These are phyloP conservation scores for Tagetes patula DNA, from an alignment of 129 eudicot genomes.

Conservation along the genomic window DNA sequence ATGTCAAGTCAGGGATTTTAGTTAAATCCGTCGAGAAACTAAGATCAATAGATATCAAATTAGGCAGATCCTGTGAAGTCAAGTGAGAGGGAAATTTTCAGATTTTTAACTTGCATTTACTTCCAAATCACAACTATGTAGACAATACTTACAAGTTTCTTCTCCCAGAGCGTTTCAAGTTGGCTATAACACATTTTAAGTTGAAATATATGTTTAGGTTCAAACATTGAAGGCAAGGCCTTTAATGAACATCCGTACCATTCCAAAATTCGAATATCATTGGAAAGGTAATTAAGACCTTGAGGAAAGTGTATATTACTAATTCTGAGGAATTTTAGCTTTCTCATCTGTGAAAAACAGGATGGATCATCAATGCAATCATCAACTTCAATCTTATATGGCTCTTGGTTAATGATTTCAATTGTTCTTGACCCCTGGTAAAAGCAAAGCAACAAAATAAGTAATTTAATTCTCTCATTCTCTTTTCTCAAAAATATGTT, in stretches of 20 bases:
- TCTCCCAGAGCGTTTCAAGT: slow-evolving; percentile 20
- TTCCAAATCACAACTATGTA: slow-evolving; percentile 1
- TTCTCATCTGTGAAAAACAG: slow-evolving; percentile 20
- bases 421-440: slow-evolving; percentile 16
- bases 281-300: slow-evolving; percentile 26
- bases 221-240: slow-evolving; percentile 22
- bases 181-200: slow-evolving; percentile 28
- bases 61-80: slow-evolving; percentile 18
- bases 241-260: slow-evolving; percentile 27
- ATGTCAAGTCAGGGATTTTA: slow-evolving; percentile 19
- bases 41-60: slow-evolving; percentile 28
- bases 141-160: slow-evolving; percentile 7
- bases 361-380: not conserved
- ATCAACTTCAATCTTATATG: not conserved
- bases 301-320: slow-evolving; percentile 19
- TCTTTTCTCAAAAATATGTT: not conserved
- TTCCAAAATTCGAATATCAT: slow-evolving; percentile 26
- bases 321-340: slow-evolving; percentile 16
- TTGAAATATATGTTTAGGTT: slow-evolving; percentile 24
- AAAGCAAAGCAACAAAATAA: not conserved
- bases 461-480: not conserved
- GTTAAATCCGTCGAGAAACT: slow-evolving; percentile 20
- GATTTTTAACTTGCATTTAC: not conserved
- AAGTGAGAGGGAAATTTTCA: not conserved
- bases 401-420: slow-evolving; percentile 25